Percentiles rank a stretch among this genome's conserved stretches.
Evolutionary conservation across 106 monocot genomes (phyloP).

Genomic region (Acorus calamus): DNA sequence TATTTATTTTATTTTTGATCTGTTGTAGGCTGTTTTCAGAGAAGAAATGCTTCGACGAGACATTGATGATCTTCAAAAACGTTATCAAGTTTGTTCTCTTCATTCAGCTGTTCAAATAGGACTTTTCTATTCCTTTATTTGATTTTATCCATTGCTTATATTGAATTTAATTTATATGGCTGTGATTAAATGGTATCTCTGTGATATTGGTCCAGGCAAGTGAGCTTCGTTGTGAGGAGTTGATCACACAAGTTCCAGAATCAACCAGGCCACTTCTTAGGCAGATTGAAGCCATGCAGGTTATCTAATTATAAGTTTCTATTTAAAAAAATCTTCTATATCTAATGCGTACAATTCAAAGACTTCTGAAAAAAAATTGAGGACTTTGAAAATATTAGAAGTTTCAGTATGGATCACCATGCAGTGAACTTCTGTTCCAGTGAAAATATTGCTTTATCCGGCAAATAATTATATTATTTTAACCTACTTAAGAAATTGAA

Average conservation of each 20-base stretch:
- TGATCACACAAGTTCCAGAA: constrained; percentile 89
- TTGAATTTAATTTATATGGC: not conserved
- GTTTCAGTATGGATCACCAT: no score
- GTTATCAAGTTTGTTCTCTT: constrained; percentile 64
- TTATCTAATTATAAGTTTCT: not conserved
- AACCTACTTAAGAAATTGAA: no score
- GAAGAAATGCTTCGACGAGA: constrained; percentile 91
- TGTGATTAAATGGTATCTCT: not conserved
- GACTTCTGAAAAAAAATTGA: no score
- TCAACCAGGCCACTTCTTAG: constrained; percentile 90
- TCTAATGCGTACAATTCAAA: no score
- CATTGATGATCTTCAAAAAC: constrained; percentile 87
- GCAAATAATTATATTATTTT: no score
- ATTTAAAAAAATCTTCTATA: no score
- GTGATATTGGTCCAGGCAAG: constrained; percentile 46
- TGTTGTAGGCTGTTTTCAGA: constrained; percentile 59
- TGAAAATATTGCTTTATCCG: no score
- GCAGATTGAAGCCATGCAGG: constrained; percentile 99
- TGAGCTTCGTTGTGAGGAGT: constrained; percentile 91
- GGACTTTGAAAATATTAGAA: no score
- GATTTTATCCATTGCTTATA: not conserved
- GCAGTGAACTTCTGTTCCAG: no score
- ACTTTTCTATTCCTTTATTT: no score
- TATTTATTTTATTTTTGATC: not conserved
- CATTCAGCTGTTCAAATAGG: not conserved